Percentiles rank a stretch among this genome's conserved stretches.
phyloP scores from a whole-genome alignment of 2,329 filamentous ascomycete genomes.

The Penicillium digitatum region DNA sequence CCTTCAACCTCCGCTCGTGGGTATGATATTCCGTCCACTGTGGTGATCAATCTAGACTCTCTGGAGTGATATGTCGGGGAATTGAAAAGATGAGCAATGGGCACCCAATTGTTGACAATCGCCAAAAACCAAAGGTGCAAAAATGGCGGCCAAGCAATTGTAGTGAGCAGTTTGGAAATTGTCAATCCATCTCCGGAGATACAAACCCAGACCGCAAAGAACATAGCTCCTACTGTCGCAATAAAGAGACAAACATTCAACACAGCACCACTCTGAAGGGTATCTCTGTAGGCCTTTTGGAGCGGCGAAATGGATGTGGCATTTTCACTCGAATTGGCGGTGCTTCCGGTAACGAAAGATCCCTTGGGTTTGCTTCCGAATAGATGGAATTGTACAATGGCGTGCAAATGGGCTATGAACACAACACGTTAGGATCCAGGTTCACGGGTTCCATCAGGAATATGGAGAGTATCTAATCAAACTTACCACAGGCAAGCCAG shows the following conservation, averaged over 20 bases:
- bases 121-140: constrained; percentile 20
- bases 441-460: not conserved
- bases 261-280: constrained; percentile 17
- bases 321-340: constrained; percentile 24
- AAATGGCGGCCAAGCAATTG: constrained; percentile 24
- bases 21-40: not conserved
- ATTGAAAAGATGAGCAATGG: constrained; percentile 19
- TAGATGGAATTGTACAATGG: constrained; percentile 23
- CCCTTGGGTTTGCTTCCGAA: constrained; percentile 26
- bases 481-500: constrained; percentile 28
- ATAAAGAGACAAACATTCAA: constrained; percentile 16
- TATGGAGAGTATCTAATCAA: not conserved
- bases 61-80: constrained; percentile 9
- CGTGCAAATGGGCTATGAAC: constrained; percentile 21
- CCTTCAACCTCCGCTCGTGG: not conserved
- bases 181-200: not conserved
- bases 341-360: constrained; percentile 32
- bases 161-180: constrained; percentile 8
- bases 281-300: constrained; percentile 13
- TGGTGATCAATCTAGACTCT: not conserved
- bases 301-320: not conserved
- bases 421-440: not conserved
- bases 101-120: constrained; percentile 19
- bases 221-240: constrained; percentile 7
- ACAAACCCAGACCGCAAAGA: not conserved